A percentile compares a stretch with the other conserved stretches of the same genome.
Conservation (phyloP, 1,139 yeast species). For the Spathaspora sp. region DNA sequence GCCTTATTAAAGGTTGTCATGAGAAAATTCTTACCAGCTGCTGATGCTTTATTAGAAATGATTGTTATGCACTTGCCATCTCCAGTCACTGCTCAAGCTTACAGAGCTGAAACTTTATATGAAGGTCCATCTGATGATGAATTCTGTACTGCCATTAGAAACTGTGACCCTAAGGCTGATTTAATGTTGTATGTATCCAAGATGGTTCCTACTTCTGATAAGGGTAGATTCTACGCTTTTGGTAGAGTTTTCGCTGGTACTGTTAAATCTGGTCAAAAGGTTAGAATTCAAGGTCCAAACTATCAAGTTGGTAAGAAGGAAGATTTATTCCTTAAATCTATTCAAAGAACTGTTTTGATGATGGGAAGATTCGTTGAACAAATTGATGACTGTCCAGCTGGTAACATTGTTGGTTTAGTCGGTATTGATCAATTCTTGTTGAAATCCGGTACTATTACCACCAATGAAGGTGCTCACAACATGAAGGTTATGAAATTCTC, state of each 20-base stretch:
- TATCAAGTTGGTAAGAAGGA: constrained; percentile 98
- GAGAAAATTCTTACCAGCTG: constrained; percentile 99
- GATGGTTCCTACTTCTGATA: constrained; percentile 99
- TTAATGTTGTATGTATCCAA: constrained; percentile 99
- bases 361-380: constrained; percentile 99
- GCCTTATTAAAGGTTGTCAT: constrained; percentile 97
- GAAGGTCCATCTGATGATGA: constrained; percentile 99
- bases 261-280: constrained; percentile 98
- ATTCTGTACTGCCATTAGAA: constrained; percentile 87
- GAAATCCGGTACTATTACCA: constrained; percentile 99
- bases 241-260: constrained; percentile 99
- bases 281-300: constrained; percentile 99
- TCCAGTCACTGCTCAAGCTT: constrained; percentile 97
- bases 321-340: constrained; percentile 93
- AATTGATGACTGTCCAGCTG: constrained; percentile 99
- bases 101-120: constrained; percentile 99
- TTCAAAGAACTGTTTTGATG: constrained; percentile 99
- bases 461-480: constrained; percentile 97
- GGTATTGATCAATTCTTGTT: constrained; percentile 99
- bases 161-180: constrained; percentile 98
- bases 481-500: constrained; percentile 99
- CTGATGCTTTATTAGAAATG: constrained; percentile 99
- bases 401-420: constrained; percentile 99
- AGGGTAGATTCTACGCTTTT: constrained; percentile 99
- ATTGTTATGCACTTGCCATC: constrained; percentile 98